phyloP scores from a whole-genome alignment of 768 basidiomycete genomes.

The Suillus discolor region DNA sequence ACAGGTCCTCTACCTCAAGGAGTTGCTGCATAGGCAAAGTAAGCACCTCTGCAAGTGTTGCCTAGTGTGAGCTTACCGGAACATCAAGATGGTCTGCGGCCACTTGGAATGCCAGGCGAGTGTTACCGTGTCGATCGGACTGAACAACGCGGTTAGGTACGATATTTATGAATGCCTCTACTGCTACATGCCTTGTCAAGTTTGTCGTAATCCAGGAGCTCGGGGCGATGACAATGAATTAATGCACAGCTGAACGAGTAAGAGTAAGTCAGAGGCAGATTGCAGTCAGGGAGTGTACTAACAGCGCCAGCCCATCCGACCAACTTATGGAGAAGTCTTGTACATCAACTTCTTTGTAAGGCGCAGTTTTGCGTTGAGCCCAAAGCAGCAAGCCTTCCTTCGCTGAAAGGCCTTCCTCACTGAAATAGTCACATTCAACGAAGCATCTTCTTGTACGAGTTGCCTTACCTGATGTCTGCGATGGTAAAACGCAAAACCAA shows the following conservation, averaged over 20 bases:
- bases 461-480: slow-evolving; percentile 89
- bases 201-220: slow-evolving; percentile 86
- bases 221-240: slow-evolving; percentile 97
- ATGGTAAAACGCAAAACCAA: slow-evolving; percentile 97
- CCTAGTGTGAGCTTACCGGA: slow-evolving; percentile 58
- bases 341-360: slow-evolving; percentile 90
- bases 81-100: slow-evolving; percentile 90
- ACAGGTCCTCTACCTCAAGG: slow-evolving; percentile 94
- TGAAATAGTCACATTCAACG: slow-evolving; percentile 35
- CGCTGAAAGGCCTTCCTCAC: slow-evolving; percentile 97
- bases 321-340: slow-evolving; percentile 93
- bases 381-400: slow-evolving; percentile 96
- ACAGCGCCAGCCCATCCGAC: slow-evolving; percentile 96
- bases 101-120: slow-evolving; percentile 82
- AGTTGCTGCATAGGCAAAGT: slow-evolving; percentile 62
- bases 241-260: slow-evolving; percentile 79
- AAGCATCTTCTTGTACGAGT: slow-evolving; percentile 1
- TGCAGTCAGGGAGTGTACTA: slow-evolving; percentile 30
- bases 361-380: slow-evolving; percentile 96
- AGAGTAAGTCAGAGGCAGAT: slow-evolving; percentile 13
- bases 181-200: slow-evolving; percentile 69
- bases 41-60: not conserved
- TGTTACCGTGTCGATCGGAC: slow-evolving; percentile 81
- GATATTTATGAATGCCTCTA: not conserved
- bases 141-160: slow-evolving; percentile 32